phyloP scores from a whole-genome alignment of 1,139 yeast species.

The Ogataea hybrid region DNA sequence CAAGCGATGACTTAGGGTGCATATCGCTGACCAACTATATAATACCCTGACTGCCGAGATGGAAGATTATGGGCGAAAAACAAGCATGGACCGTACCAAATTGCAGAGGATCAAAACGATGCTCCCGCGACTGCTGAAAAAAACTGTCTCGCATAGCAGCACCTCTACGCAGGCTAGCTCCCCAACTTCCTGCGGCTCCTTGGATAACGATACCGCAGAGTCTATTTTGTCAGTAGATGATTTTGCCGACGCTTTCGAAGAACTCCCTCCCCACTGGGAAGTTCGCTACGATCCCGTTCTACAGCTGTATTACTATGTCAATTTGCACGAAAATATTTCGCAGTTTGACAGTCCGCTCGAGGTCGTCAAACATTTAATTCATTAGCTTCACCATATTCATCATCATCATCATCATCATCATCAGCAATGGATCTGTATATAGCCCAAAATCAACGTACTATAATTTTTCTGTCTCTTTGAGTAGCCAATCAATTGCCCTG shows the following conservation, averaged over 20 bases:
- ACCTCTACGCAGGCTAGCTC: background rate
- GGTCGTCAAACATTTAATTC: slow-evolving; percentile 19
- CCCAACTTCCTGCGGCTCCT: background rate
- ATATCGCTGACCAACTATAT: background rate
- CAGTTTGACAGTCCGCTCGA: slow-evolving; percentile 35
- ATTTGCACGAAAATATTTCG: slow-evolving; percentile 24
- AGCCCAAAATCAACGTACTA: background rate
- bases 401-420: background rate
- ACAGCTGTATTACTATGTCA: slow-evolving; percentile 32
- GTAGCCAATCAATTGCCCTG: slow-evolving; percentile 45
- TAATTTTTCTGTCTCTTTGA: slow-evolving; percentile 40
- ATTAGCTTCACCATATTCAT: background rate
- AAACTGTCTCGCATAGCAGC: slow-evolving; percentile 1
- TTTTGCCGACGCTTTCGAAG: slow-evolving; percentile 4
- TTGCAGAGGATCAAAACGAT: background rate
- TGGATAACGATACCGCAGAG: background rate
- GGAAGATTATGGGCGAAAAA: background rate
- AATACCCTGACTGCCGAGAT: background rate
- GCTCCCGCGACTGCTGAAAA: slow-evolving; percentile 4
- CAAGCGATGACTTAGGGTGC: background rate
- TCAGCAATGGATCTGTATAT: background rate
- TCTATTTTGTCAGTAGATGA: background rate
- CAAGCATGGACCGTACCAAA: background rate
- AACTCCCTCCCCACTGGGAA: slow-evolving; percentile 32
- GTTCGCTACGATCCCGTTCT: slow-evolving; percentile 32